Conservation (phyloP, 78 protist species). For the Dictyostelium capitatum region DNA sequence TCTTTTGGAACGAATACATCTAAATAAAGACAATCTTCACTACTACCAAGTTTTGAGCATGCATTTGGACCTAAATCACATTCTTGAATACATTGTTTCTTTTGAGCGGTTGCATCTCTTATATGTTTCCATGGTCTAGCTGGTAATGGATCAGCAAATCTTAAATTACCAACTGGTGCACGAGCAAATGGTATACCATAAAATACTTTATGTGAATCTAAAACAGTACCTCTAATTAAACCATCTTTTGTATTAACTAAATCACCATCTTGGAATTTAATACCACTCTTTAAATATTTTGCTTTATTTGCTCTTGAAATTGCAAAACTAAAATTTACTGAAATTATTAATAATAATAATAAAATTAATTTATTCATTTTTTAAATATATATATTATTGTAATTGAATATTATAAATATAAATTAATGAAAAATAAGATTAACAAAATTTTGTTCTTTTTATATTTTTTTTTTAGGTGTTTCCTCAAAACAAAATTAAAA, state of each 20-base stretch:
- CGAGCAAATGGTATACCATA: slow-evolving; percentile 35
- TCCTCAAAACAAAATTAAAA: too few relatives aligned
- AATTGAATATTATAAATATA: too few relatives aligned
- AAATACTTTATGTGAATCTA: neutral
- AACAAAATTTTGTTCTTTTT: too few relatives aligned
- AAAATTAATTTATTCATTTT: neutral
- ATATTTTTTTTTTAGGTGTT: too few relatives aligned
- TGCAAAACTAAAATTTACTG: neutral
- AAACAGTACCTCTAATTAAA: neutral
- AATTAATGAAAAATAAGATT: too few relatives aligned
- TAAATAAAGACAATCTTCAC: slow-evolving; percentile 84
- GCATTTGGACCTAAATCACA: slow-evolving; percentile 30
- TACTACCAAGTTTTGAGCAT: slow-evolving; percentile 19
- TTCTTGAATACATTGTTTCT: neutral
- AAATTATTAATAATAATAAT: neutral
- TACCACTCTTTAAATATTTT: neutral
- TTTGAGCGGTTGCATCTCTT: neutral
- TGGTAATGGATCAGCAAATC: neutral
- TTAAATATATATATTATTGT: too few relatives aligned
- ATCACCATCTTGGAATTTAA: neutral
- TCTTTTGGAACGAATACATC: slow-evolving; percentile 58
- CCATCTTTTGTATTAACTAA: neutral
- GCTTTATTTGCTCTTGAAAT: neutral
- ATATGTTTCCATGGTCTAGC: neutral
- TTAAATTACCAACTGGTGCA: neutral